Evolutionary conservation across 1,284 basidiomycete species (phyloP), one percentile per base, ranked within the genome.

Genomic region (Trichosporon inkin): DNA sequence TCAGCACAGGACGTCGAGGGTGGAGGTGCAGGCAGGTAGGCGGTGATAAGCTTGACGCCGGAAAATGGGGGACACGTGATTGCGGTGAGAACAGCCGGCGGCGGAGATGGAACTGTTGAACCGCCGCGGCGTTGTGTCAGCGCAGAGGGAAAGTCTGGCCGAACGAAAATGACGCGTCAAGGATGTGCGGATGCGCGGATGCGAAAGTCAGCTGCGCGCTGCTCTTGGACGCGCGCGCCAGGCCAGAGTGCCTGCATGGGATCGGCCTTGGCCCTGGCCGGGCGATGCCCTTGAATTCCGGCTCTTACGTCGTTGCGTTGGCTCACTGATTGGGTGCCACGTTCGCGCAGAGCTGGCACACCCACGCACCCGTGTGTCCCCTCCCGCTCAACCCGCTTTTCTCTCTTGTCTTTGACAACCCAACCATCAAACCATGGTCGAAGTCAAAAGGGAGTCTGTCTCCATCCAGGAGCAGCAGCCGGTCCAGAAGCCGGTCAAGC

Each of bases 381-480:
- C 28, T 32, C 28, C 28, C 28, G 28, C 28, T 8, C 28, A 32
- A 32, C 28, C 28, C 28, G 28, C 8, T 32, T 32, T 32, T 32
- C 28, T 32, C 28, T 32, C 28, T 49, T 24, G 44, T n/a, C 22
- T 49, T 49, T 49, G 44, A 22, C 44, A 49, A 49, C 44, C 28
- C 28, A 22, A n/a, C 24, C 44, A 49, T 17, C 36, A n/a, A 22
- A 49, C 44, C 44, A 49, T 49, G 44, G 44, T n/a, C n/a, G 44
- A 49, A 49, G 44, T 49, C 24, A 49, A 49, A 49, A 49, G 28
- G 44, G 44, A 49, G 44, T 49, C 44, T 49, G 22, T 24, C 22
- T 32, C 44, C 22, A 16, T 49, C 24, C 44, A 49, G 28, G 44
- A 49, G 44, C 44, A 49, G 44, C 22, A 49, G 44, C 44, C 44